Evolutionary conservation across 805 yeast genomes (phyloP).

Genomic region (Torulaspora delbrueckii): DNA sequence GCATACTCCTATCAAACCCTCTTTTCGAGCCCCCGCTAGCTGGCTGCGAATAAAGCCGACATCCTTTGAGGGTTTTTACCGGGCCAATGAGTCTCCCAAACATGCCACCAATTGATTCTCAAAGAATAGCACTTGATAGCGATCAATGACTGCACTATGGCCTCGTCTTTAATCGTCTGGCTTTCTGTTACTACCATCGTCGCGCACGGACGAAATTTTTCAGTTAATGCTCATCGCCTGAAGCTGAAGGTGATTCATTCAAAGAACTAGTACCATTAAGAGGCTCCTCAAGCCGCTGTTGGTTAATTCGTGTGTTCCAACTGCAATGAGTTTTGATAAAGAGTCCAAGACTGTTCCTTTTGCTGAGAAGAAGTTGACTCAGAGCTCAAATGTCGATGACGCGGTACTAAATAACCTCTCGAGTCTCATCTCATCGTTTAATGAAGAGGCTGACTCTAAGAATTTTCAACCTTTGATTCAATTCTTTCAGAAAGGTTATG

Average conservation of each 20-base stretch:
- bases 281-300: background rate
- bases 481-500: slow-evolving; percentile 36
- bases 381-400: slow-evolving; percentile 25
- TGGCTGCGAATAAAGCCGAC: slow-evolving; percentile 8
- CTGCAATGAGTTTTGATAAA: slow-evolving; percentile 5
- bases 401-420: slow-evolving; percentile 29
- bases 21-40: slow-evolving; percentile 7
- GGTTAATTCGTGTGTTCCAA: background rate
- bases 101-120: background rate
- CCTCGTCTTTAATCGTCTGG: no score
- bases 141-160: no score
- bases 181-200: background rate
- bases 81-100: background rate
- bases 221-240: slow-evolving; percentile 12
- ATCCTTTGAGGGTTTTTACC: background rate
- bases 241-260: background rate
- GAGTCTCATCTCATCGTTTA: slow-evolving; percentile 19
- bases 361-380: slow-evolving; percentile 10
- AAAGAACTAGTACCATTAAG: background rate
- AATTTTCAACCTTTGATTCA: slow-evolving; percentile 28
- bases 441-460: slow-evolving; percentile 16
- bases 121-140: no score
- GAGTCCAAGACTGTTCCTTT: background rate
- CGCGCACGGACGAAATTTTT: slow-evolving; percentile 14
- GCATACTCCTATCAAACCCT: slow-evolving; percentile 34